phyloP scores from a whole-genome alignment of 176 grass and related monocot species.

The Oryza officinalis region DNA sequence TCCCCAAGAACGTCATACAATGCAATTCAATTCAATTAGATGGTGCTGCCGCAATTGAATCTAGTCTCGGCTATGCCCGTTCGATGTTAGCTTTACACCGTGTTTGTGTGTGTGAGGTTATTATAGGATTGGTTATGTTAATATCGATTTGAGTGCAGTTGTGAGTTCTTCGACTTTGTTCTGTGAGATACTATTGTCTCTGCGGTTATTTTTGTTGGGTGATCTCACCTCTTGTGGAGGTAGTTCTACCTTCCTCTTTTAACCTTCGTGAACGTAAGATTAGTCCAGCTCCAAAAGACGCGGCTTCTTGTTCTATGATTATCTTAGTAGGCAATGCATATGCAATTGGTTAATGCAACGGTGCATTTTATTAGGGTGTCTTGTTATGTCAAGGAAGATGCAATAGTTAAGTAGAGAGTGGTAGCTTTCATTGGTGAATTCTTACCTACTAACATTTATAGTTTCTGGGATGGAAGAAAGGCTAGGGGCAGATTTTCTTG shows the following conservation, averaged over 20 bases:
- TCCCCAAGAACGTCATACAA: background rate
- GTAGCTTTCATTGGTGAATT: background rate
- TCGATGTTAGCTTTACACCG: background rate
- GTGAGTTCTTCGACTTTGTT: background rate
- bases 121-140: background rate
- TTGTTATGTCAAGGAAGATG: constrained; percentile 6
- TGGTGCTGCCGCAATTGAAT: background rate
- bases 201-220: background rate
- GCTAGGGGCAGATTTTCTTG: background rate
- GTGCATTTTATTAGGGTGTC: background rate
- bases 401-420: background rate
- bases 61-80: background rate
- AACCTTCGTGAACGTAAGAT: background rate
- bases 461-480: background rate
- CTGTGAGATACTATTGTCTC: background rate
- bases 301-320: background rate
- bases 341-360: background rate
- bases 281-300: background rate
- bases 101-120: background rate
- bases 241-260: background rate
- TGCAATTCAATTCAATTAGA: background rate
- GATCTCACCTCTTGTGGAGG: background rate
- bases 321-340: background rate
- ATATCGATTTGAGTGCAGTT: background rate
- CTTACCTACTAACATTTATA: background rate